phyloP scores from a whole-genome alignment of 1,284 basidiomycete genomes.

The Melampsora allii-populina region DNA sequence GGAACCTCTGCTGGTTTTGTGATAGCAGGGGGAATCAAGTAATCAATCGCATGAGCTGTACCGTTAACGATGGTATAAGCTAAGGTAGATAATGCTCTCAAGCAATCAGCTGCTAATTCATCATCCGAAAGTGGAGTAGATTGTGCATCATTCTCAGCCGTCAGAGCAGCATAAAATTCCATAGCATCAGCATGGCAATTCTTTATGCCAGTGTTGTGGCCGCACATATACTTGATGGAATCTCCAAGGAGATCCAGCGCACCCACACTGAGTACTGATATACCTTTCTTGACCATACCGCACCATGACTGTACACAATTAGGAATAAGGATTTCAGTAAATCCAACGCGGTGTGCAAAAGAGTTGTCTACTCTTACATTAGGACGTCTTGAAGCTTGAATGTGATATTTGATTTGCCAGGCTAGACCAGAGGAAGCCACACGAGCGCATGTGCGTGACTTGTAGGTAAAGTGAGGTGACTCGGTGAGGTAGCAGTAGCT shows the following conservation, averaged over 20 bases:
- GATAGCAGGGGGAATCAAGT: slow-evolving; percentile 10
- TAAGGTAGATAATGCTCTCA: slow-evolving; percentile 37
- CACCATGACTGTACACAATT: neutral
- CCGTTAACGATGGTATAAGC: slow-evolving; percentile 37
- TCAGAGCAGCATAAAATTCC: slow-evolving; percentile 14
- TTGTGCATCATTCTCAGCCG: neutral
- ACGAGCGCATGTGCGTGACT: slow-evolving; percentile 23
- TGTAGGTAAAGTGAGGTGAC: slow-evolving; percentile 21
- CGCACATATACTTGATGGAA: slow-evolving; percentile 27
- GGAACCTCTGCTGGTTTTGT: neutral
- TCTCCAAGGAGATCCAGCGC: slow-evolving; percentile 26
- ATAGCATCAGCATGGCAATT: slow-evolving; percentile 19
- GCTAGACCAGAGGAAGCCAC: slow-evolving; percentile 29
- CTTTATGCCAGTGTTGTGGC: neutral
- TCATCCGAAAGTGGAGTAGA: slow-evolving; percentile 1
- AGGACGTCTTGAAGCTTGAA: slow-evolving; percentile 13
- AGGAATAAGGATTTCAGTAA: neutral
- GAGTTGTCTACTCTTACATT: slow-evolving; percentile 3
- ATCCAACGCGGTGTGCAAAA: too few relatives aligned
- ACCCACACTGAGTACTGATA: slow-evolving; percentile 24
- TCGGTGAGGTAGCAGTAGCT: slow-evolving; percentile 36
- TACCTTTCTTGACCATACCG: slow-evolving; percentile 19
- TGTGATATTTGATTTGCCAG: slow-evolving; percentile 41
- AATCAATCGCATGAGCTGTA: slow-evolving; percentile 31
- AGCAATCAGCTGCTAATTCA: slow-evolving; percentile 38